Base-by-base conservation (phyloP, 371 early-diverging fungal genomes). In the Apophysomyces elegans region DNA sequence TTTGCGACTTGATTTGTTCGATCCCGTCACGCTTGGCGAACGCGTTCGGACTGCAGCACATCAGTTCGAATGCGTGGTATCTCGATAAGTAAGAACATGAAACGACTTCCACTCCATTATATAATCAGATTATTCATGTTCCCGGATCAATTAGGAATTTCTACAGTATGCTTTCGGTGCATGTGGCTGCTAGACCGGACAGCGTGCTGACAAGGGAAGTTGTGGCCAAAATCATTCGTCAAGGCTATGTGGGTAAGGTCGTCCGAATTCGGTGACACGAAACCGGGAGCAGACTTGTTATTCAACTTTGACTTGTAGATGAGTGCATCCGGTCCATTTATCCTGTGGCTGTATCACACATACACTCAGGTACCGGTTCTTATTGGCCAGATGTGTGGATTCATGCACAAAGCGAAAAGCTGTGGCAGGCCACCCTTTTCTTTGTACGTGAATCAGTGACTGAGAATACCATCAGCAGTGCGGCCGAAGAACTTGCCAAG, bases 11-110 rank as follows among this genome's bases (percentile, higher is more conserved):
- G 9, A 44, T 81, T 0, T 78, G 79, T 39, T 76, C 75, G 16
- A 70, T 77, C 8, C 74, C 80, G 0, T 58, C 69, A 26, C 71
- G 69, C 39, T 37, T 79, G 12, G 68, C 60, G 26, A 79, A 79
- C 56, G 63, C 66, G 5, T 68, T 75, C 39, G 75, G 75, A 1
- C 21, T 74, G 16, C 68, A 70, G 4, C 32, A 54, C 9, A 50
- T 1, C n/a, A 9, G 9, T 5, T 13, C 32, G 7, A 59, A 59
- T 14, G 56, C 26, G 2, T 71, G 71, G 71, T 71, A 71, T 38
- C 37, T 63, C 2, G 71, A 71, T 50, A 66, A n/a, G 36, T 37
- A 66, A 56, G 32, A 45, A 41, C 5, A 26, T 61, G 21, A 8
- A 37, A 8, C 46, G 36, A 46, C 13, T 13, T 16, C 41, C 5